A percentile compares a stretch with the other conserved stretches of the same genome.
Conservation (phyloP, 2,329 filamentous ascomycete genomes). For the Onygenales sp. region DNA sequence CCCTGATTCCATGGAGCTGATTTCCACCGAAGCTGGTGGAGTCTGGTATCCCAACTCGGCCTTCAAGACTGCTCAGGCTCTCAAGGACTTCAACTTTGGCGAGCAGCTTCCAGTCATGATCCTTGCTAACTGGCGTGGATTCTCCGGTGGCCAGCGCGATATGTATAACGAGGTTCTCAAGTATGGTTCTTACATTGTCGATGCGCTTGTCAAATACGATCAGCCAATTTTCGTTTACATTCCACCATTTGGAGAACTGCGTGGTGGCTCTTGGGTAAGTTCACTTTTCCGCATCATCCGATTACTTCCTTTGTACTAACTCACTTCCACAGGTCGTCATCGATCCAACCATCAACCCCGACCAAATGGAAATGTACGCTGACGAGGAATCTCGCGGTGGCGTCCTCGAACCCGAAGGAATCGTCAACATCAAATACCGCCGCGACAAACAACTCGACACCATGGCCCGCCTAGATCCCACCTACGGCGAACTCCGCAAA, state of each 20-base stretch:
- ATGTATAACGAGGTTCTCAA: constrained; percentile 99
- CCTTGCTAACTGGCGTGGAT: constrained; percentile 98
- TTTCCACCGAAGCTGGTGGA: constrained; percentile 89
- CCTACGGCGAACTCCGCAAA: constrained; percentile 76
- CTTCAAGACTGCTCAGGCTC: constrained; percentile 98
- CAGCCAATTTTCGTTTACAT: constrained; percentile 99
- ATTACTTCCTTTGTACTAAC: constrained; percentile 1
- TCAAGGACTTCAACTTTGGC: constrained; percentile 98
- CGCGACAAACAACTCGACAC: constrained; percentile 95
- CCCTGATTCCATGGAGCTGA: constrained; percentile 94
- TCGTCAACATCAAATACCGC: constrained; percentile 97
- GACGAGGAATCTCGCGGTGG: constrained; percentile 90
- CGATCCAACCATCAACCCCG: constrained; percentile 94
- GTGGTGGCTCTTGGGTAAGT: constrained; percentile 88
- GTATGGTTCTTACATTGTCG: constrained; percentile 98
- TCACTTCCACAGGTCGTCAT: constrained; percentile 64
- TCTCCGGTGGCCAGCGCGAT: constrained; percentile 97
- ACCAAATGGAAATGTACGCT: constrained; percentile 98
- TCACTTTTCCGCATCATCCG: neutral
- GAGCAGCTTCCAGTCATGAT: constrained; percentile 99
- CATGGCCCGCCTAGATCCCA: constrained; percentile 85
- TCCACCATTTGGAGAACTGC: constrained; percentile 88
- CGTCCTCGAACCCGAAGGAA: constrained; percentile 96
- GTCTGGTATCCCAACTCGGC: constrained; percentile 99
- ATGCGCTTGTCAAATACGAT: constrained; percentile 95